A percentile compares a stretch with the other conserved stretches of the same genome.
Evolutionary conservation across 495 filamentous ascomycete species (phyloP).

Genomic region (Filosporella fistucella): DNA sequence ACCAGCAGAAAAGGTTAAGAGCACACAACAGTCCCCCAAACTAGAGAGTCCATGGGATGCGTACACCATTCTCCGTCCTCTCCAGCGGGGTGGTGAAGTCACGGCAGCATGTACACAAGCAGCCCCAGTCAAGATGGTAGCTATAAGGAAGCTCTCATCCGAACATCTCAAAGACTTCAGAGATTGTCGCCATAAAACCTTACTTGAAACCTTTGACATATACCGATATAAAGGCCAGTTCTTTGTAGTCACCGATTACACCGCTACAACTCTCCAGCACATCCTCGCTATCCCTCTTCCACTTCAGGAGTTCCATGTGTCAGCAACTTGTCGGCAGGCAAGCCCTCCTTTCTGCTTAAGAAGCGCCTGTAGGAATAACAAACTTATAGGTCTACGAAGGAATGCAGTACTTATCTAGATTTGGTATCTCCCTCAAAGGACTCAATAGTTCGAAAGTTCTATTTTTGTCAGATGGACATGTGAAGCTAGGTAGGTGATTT

Average conservation of each 20-base stretch:
- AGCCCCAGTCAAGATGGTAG: constrained; percentile 4
- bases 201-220: not conserved
- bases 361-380: not conserved
- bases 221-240: not conserved
- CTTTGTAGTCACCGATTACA: constrained; percentile 6
- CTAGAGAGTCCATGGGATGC: constrained; percentile 4
- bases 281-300: constrained; percentile 3
- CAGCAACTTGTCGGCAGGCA: constrained; percentile 5
- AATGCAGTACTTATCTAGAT: not conserved
- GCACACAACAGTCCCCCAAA: not conserved
- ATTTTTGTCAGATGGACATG: constrained; percentile 10
- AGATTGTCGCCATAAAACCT: not conserved
- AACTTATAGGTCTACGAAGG: not conserved
- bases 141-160: constrained; percentile 1
- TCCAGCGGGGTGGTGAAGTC: constrained; percentile 4
- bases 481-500: constrained; percentile 10
- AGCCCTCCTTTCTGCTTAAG: not conserved
- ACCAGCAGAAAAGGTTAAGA: not conserved
- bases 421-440: constrained; percentile 2
- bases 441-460: constrained; percentile 11
- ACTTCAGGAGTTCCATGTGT: constrained; percentile 1
- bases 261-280: constrained; percentile 1
- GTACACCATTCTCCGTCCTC: not conserved
- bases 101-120: constrained; percentile 2
- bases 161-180: not conserved